A percentile compares a stretch with the other conserved stretches of the same genome.
These are phyloP conservation scores for Nitzschia inconspicua DNA, from an alignment of 108 stramenopile genomes.

Conservation along the genomic window DNA sequence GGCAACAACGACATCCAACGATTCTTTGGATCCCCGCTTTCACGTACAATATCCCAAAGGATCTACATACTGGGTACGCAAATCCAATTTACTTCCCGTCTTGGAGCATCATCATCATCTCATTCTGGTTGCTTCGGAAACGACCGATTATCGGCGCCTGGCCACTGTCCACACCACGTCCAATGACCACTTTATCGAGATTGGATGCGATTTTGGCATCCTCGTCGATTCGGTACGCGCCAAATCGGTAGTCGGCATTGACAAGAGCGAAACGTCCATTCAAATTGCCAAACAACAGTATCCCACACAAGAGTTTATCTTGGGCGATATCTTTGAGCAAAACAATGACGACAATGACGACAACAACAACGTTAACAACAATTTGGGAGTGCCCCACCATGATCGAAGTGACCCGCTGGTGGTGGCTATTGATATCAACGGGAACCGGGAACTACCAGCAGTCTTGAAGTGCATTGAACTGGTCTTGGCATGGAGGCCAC, in stretches of 20 bases:
- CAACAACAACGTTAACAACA: neutral
- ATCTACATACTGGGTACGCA: conserved; percentile 64
- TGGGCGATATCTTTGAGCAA: conserved; percentile 33
- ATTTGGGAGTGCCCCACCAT: neutral
- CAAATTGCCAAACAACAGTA: conserved; percentile 55
- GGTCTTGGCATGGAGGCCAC: conserved; percentile 50
- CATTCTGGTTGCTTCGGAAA: conserved; percentile 65
- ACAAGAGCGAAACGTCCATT: conserved; percentile 68
- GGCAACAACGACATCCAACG: too few species aligned
- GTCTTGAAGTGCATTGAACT: conserved; percentile 61
- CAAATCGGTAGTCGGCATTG: conserved; percentile 55
- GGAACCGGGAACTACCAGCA: conserved; percentile 72
- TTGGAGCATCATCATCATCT: conserved; percentile 43
- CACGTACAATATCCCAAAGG: conserved; percentile 71
- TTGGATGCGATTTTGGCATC: conserved; percentile 75
- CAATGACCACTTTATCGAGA: conserved; percentile 71
- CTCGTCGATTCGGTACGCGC: conserved; percentile 44
- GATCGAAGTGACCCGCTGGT: conserved; percentile 19
- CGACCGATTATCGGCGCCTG: conserved; percentile 61
- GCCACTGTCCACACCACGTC: conserved; percentile 50
- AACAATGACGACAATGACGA: conserved; percentile 4
- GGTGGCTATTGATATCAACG: conserved; percentile 83
- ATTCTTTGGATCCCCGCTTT: too few species aligned
- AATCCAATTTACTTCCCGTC: conserved; percentile 52
- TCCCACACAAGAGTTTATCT: conserved; percentile 49